Evolutionary conservation across 1,139 yeast species (phyloP), one percentile per base, ranked within the genome.

Genomic region (Candida mesenterica): DNA sequence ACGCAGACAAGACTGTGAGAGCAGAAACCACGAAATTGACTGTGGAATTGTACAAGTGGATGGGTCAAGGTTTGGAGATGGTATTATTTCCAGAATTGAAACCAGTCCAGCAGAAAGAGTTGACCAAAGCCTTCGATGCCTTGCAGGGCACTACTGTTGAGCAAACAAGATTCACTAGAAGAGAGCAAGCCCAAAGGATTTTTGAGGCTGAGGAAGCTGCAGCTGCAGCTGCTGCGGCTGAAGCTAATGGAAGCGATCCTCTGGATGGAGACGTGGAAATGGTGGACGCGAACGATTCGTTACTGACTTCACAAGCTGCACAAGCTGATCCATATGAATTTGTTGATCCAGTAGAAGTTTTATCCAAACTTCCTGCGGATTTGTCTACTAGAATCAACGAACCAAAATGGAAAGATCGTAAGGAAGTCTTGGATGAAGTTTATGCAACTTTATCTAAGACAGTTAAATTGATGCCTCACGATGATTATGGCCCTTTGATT

Each of bases 71-170:
- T 0, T 65, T 88, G 33, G 78, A 79, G 34, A 68, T 73, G 10
- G 57, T 79, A 0, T 61, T 89, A 28, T 75, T 89, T 40, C 77
- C 83, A 2, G 80, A 79, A 22, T 68, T 92, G 56, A 92, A 92
- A 55, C 96, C 97, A 0, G 88, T 89, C 10, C 97, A 92, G 57
- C 94, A 88, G 58, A 86, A 83, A 48, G 98, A 92, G 50, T 69
- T 94, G 40, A 72, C 79, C 3, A 76, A 77, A 27, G 80, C 74
- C 14, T 88, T 92, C 57, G 83, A 74, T 24, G 69, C 67, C 32
- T 71, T 76, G 18, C 62, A 64, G 36, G 55, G 56, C 28, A 68
- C 62, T 4, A 46, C 57, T 3, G 79, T 82, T 1, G 68, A 62
- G 7, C 92, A 83, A 45, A 65, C 67, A 34, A 65, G 95, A 42